Evolutionary conservation across 2,329 filamentous ascomycete species (phyloP).

Genomic region (Fusarium verrucosum): DNA sequence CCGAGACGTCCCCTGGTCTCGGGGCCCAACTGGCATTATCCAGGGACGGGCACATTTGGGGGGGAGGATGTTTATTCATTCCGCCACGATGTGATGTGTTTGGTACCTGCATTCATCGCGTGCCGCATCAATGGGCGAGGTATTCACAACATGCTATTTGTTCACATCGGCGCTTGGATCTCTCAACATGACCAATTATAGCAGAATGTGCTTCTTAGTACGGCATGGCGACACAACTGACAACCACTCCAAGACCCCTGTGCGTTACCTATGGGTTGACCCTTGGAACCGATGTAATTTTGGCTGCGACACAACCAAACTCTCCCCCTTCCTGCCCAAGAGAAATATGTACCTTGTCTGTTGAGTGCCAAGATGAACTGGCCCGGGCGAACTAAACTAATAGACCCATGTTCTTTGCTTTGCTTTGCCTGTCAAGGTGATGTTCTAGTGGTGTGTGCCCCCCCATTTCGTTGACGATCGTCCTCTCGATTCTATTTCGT

Average conservation of each 20-base stretch:
- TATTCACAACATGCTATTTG: slow-evolving; percentile 37
- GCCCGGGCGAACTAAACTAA: slow-evolving; percentile 6
- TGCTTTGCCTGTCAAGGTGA: slow-evolving; percentile 18
- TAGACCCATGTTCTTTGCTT: slow-evolving; percentile 6
- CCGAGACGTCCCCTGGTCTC: slow-evolving; percentile 1
- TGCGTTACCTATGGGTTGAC: slow-evolving; percentile 35
- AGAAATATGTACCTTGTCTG: too few species aligned
- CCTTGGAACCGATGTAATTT: slow-evolving; percentile 46
- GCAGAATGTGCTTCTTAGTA: slow-evolving; percentile 15
- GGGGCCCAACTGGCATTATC: not conserved
- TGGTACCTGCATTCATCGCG: slow-evolving; percentile 39
- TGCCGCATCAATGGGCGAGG: slow-evolving; percentile 16
- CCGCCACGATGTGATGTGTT: slow-evolving; percentile 10
- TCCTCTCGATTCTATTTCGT: slow-evolving; percentile 21
- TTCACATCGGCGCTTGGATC: slow-evolving; percentile 11
- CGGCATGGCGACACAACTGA: slow-evolving; percentile 34
- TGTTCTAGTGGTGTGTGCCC: slow-evolving; percentile 18
- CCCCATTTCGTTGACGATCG: slow-evolving; percentile 13
- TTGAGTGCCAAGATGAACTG: slow-evolving; percentile 28
- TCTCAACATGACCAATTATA: slow-evolving; percentile 19
- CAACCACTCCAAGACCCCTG: slow-evolving; percentile 32
- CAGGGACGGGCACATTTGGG: slow-evolving; percentile 13
- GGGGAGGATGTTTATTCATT: slow-evolving; percentile 41
- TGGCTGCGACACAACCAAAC: slow-evolving; percentile 37
- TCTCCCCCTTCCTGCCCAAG: slow-evolving; percentile 4